Evolutionary conservation across 176 grass and related monocot genomes (phyloP).

Genomic region (Panicum miliaceum): DNA sequence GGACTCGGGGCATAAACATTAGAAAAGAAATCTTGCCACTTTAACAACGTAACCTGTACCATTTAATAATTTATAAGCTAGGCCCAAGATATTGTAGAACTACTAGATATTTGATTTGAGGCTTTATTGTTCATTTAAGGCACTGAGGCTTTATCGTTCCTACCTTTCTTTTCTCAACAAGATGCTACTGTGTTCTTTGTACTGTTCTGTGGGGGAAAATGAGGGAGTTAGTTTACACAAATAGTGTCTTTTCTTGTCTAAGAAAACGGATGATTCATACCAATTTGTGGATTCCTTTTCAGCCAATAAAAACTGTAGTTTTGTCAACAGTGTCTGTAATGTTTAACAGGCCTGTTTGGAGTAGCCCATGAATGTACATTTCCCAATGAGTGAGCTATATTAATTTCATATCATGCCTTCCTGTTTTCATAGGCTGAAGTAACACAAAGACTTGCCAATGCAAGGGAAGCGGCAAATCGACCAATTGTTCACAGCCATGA

Average conservation of each 20-base stretch:
- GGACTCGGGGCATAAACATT: neutral
- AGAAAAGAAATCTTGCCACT: neutral
- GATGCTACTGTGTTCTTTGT: neutral
- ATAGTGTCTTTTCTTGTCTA: neutral
- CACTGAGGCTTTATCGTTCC: neutral
- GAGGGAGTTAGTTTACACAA: neutral
- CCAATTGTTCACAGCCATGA: slow-evolving; percentile 83
- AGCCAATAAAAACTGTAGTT: neutral
- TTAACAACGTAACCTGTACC: neutral
- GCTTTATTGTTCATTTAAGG: neutral
- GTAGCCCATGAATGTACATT: neutral
- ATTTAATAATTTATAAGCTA: neutral
- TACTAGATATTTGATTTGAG: neutral
- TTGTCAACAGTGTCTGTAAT: neutral
- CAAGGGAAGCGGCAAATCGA: slow-evolving; percentile 77
- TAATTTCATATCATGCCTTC: neutral
- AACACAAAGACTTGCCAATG: slow-evolving; percentile 75
- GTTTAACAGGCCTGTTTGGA: neutral
- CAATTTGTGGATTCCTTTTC: neutral
- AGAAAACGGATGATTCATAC: neutral
- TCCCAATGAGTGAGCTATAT: slow-evolving; percentile 12
- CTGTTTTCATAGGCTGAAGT: slow-evolving; percentile 78
- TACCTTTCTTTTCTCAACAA: slow-evolving; percentile 7
- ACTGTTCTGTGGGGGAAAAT: neutral
- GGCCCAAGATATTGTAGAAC: neutral